A percentile compares a stretch with the other conserved stretches of the same genome.
Conservation (phyloP, 2,329 filamentous ascomycete genomes). For the Phialocephala sp. region DNA sequence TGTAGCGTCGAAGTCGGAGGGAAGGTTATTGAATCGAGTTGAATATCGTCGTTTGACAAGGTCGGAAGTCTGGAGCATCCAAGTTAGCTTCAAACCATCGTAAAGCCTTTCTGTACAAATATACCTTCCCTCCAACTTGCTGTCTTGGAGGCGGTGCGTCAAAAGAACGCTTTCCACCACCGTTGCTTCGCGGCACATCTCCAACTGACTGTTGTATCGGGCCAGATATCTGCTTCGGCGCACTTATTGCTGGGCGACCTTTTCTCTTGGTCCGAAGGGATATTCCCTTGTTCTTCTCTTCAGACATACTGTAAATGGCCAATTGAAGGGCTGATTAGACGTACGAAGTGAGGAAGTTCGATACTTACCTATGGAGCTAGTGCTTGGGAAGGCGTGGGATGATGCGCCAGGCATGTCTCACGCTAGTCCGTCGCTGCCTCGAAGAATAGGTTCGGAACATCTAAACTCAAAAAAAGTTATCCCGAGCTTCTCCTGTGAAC, state of each 20-base stretch:
- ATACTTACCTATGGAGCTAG: not conserved
- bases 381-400: not conserved
- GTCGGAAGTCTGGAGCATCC: slow-evolving; percentile 64
- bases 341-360: not conserved
- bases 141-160: slow-evolving; percentile 51
- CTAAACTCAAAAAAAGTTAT: slow-evolving; percentile 13
- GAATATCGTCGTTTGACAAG: slow-evolving; percentile 95
- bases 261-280: slow-evolving; percentile 69
- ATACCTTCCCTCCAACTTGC: slow-evolving; percentile 62
- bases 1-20: slow-evolving; percentile 70
- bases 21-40: slow-evolving; percentile 82
- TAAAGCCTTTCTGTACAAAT: slow-evolving; percentile 19
- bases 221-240: slow-evolving; percentile 66
- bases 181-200: slow-evolving; percentile 44
- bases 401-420: not conserved
- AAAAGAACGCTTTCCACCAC: slow-evolving; percentile 43
- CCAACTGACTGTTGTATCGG: slow-evolving; percentile 60
- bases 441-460: slow-evolving; percentile 7
- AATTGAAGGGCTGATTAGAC: not conserved
- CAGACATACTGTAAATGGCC: slow-evolving; percentile 55
- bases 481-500: slow-evolving; percentile 14
- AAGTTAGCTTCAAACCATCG: not conserved
- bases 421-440: slow-evolving; percentile 7
- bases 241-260: slow-evolving; percentile 64
- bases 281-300: slow-evolving; percentile 62